Evolutionary conservation across 208 protist species (phyloP), one percentile per base, ranked within the genome.

Genomic region (Trypanosoma caninum): DNA sequence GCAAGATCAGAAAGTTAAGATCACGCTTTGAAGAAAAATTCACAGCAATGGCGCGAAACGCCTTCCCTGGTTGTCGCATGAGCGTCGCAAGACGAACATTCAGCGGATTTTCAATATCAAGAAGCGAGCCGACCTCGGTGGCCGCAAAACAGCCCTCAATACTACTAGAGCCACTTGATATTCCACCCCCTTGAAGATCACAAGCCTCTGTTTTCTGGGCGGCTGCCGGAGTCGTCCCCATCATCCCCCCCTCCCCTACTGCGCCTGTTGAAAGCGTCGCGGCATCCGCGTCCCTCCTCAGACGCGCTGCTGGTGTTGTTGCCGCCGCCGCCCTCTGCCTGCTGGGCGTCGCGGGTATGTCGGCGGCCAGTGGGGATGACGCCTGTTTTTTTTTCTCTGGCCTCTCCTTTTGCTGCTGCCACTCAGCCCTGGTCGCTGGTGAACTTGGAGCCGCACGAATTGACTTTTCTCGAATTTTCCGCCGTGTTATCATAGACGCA

Each of bases 81-180:
- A 95, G 77, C 22, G 89, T 95, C 42, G 85, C 84, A 23, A 93
- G 71, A 13, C 89, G 84, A 9, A 95, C 85, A 59, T 95, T 95
- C 22, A 95, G 72, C 31, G 89, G 78, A 38, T 76, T 85, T 65
- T 95, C 89, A 31, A 88, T 76, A 58, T 90, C 81, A 0, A 90
- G 60, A 9, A 90, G 64, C 13, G 76, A 78, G 18, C 76, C 81
- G 13, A 87, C 53, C 37, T 58, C 42, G 13, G 54, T 30, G 3
- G 62, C 46, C 18, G 53, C 38, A 52, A 22, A 27, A 38, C 42
- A 38, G 18, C 52, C 41, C 6, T 40, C 41, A 22, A 9, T 31
- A 8, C 6, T 50, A 52, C 41, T 31, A 13, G 13, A 22, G 22
- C 37, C 48, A 33, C 56, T 18, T 20, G 35, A 16, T 23, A 13